These are phyloP conservation scores for Carnegiea gigantea DNA, from an alignment of 179 eudicot species.

Conservation along the genomic window DNA sequence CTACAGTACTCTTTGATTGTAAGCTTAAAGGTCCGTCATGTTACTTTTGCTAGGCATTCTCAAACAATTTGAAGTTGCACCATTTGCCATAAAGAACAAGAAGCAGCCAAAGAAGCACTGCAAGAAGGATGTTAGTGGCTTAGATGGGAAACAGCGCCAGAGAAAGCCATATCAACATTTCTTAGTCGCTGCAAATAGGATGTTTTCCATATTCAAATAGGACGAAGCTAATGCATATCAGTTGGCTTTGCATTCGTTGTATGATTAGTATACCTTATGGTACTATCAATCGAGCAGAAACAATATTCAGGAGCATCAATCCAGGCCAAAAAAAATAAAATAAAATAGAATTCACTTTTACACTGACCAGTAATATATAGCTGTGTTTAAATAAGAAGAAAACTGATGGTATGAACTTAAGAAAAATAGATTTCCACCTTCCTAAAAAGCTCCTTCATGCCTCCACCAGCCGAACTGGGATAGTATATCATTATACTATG, in stretches of 20 bases:
- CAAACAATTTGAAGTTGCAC: neutral
- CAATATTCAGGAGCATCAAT: neutral
- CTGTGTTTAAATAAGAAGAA: neutral
- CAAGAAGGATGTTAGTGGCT: neutral
- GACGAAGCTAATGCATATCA: neutral
- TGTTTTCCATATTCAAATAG: neutral
- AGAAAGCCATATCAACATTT: neutral
- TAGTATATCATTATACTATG: conserved; percentile 98
- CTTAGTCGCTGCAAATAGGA: neutral
- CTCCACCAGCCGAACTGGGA: conserved; percentile 99
- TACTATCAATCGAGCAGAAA: neutral
- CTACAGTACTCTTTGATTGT: neutral
- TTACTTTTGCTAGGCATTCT: neutral
- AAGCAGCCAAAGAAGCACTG: neutral
- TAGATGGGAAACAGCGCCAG: neutral
- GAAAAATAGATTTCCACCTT: conserved; percentile 52
- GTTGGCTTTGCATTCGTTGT: neutral
- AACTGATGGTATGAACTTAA: neutral
- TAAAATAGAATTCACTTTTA: neutral
- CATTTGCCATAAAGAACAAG: neutral
- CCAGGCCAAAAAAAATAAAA: neutral
- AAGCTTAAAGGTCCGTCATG: neutral
- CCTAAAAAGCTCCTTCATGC: conserved; percentile 96
- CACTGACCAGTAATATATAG: neutral
- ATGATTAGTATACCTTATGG: neutral